Percentiles rank a stretch among this genome's conserved stretches.
These are phyloP conservation scores for Trichoderma reesei DNA, from an alignment of 495 filamentous ascomycete species.

Conservation along the genomic window DNA sequence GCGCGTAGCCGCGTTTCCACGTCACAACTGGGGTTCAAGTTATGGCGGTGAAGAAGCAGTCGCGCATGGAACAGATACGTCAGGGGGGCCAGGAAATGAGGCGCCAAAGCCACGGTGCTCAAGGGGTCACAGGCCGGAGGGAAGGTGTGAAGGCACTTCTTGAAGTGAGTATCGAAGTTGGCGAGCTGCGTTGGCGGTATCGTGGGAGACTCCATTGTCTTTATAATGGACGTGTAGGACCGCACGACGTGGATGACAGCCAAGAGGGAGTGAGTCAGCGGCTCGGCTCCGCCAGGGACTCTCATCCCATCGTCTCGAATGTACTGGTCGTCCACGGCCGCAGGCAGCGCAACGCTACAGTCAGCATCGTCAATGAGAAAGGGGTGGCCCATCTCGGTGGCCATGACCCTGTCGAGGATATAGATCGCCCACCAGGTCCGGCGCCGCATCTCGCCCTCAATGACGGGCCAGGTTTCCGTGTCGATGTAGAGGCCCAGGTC, in stretches of 20 bases:
- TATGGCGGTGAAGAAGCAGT: constrained; percentile 82
- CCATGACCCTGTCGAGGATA: constrained; percentile 73
- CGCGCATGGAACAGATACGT: constrained; percentile 74
- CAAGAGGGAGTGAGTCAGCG: constrained; percentile 55
- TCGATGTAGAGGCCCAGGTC: constrained; percentile 81
- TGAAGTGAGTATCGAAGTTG: constrained; percentile 76
- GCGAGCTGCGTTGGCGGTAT: constrained; percentile 62
- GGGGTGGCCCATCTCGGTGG: constrained; percentile 74
- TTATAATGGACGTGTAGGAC: constrained; percentile 67
- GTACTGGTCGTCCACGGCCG: constrained; percentile 71
- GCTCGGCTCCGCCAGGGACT: constrained; percentile 37
- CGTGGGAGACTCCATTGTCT: constrained; percentile 55
- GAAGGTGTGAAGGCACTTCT: constrained; percentile 60
- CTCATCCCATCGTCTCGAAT: constrained; percentile 54
- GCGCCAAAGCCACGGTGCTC: constrained; percentile 56
- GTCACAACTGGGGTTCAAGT: constrained; percentile 66
- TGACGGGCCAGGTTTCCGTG: constrained; percentile 55
- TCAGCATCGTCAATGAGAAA: constrained; percentile 82
- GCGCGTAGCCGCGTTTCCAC: constrained; percentile 55
- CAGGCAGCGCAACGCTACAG: constrained; percentile 74
- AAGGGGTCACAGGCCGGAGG: constrained; percentile 60
- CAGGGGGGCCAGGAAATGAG: constrained; percentile 59
- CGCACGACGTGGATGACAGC: constrained; percentile 76
- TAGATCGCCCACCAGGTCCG: constrained; percentile 95
- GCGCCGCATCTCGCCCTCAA: constrained; percentile 83